Evolutionary conservation across 495 filamentous ascomycete species (phyloP).

Genomic region (Aeminium ludgeri): DNA sequence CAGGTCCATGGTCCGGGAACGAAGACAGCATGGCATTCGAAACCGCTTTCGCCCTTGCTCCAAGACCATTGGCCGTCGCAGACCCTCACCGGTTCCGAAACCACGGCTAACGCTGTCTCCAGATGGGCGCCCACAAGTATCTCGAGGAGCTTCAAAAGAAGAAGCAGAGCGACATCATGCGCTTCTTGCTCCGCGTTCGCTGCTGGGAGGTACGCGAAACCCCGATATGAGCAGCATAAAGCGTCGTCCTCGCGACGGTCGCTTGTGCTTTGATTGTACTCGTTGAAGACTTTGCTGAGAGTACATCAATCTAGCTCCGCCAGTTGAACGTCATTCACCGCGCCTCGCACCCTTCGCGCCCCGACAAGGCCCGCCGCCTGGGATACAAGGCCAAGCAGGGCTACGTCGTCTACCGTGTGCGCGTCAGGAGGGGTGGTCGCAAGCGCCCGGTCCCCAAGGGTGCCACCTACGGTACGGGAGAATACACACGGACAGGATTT

Average conservation of each 20-base stretch:
- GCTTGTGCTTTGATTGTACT: slow-evolving; percentile 74
- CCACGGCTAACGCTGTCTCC: slow-evolving; percentile 14
- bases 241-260: slow-evolving; percentile 3
- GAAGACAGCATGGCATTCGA: background rate
- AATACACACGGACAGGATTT: background rate
- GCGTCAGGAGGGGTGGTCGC: slow-evolving; percentile 91
- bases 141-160: slow-evolving; percentile 99
- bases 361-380: slow-evolving; percentile 98
- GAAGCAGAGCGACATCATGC: slow-evolving; percentile 99
- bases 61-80: no score
- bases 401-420: slow-evolving; percentile 98
- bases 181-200: slow-evolving; percentile 97
- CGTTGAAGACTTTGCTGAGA: slow-evolving; percentile 98
- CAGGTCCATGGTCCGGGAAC: background rate
- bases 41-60: no score
- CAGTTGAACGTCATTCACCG: slow-evolving; percentile 99
- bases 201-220: slow-evolving; percentile 97
- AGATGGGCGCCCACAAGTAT: slow-evolving; percentile 61
- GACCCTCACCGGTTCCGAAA: no score
- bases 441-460: slow-evolving; percentile 87
- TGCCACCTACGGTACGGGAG: slow-evolving; percentile 78
- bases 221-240: slow-evolving; percentile 19
- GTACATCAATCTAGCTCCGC: slow-evolving; percentile 98
- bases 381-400: slow-evolving; percentile 99
- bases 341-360: slow-evolving; percentile 91